Evolutionary conservation across 1,284 basidiomycete species (phyloP).

Genomic region (Ustilago trichophora): DNA sequence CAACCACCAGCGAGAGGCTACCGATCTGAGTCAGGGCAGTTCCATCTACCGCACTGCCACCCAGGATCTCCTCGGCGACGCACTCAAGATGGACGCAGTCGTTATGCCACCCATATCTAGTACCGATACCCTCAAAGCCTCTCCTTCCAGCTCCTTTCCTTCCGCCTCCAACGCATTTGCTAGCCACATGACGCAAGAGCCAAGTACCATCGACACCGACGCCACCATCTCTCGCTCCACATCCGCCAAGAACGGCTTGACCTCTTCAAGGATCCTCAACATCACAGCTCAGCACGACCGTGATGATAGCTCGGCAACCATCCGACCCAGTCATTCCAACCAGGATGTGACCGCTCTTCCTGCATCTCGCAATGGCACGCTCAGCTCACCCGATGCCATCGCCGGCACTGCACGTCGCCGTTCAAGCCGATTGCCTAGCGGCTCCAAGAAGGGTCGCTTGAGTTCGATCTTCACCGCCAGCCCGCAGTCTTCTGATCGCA

Average conservation of each 20-base stretch:
- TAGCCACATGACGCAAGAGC: neutral
- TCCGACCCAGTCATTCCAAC: constrained; percentile 20
- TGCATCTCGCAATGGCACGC: neutral
- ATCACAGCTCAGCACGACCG: constrained; percentile 24
- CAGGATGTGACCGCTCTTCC: neutral
- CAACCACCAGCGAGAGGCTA: constrained; percentile 7
- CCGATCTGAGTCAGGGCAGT: constrained; percentile 6
- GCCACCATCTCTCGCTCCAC: constrained; percentile 30
- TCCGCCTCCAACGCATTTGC: neutral
- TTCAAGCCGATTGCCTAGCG: constrained; percentile 11
- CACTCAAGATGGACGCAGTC: constrained; percentile 45
- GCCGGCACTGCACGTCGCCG: constrained; percentile 13
- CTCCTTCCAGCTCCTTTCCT: constrained; percentile 10
- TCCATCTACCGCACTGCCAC: constrained; percentile 31
- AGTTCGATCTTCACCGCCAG: constrained; percentile 43
- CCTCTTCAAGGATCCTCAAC: neutral
- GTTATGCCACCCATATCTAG: constrained; percentile 19
- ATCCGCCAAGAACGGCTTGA: constrained; percentile 14
- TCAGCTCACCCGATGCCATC: neutral
- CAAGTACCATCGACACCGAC: constrained; percentile 4
- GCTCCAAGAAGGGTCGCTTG: constrained; percentile 15
- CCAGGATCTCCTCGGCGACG: constrained; percentile 27
- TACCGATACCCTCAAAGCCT: neutral
- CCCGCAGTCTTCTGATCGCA: constrained; percentile 13
- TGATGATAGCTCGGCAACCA: constrained; percentile 45